phyloP scores from a whole-genome alignment of 108 stramenopile species.

The Cylindrotheca fusiformis region DNA sequence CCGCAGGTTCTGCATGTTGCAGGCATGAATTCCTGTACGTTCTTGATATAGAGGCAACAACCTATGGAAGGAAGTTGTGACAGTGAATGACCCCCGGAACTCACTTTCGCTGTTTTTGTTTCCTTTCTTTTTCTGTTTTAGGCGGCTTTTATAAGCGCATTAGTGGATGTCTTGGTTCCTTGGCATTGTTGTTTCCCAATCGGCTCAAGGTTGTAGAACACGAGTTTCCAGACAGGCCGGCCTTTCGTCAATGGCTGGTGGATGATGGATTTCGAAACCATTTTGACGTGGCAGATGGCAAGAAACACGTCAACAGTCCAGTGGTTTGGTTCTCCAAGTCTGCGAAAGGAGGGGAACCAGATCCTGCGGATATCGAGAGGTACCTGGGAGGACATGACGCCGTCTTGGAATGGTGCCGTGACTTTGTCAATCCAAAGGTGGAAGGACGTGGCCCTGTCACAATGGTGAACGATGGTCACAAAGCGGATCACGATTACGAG shows the following conservation, averaged over 20 bases:
- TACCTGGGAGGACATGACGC: slow-evolving; percentile 88
- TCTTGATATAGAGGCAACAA: neutral
- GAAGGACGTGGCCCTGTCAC: neutral
- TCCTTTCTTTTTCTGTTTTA: slow-evolving; percentile 12
- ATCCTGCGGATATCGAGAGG: slow-evolving; percentile 45
- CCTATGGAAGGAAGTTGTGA: neutral
- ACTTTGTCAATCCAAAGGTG: slow-evolving; percentile 37
- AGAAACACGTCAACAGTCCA: slow-evolving; percentile 54
- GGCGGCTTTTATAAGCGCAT: slow-evolving; percentile 86
- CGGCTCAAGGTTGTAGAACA: slow-evolving; percentile 67
- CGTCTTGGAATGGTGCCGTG: slow-evolving; percentile 70
- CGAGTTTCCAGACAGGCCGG: slow-evolving; percentile 60
- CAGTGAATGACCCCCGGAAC: neutral
- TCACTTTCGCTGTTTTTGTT: neutral
- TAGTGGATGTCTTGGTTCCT: slow-evolving; percentile 60
- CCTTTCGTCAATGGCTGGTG: slow-evolving; percentile 79
- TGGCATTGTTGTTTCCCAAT: slow-evolving; percentile 77
- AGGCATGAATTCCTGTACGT: slow-evolving; percentile 45
- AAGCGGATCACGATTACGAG: slow-evolving; percentile 73
- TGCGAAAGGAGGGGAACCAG: slow-evolving; percentile 13
- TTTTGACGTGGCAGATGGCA: slow-evolving; percentile 35
- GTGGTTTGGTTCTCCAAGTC: slow-evolving; percentile 69
- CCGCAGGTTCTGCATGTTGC: slow-evolving; percentile 50
- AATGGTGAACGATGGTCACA: slow-evolving; percentile 71
- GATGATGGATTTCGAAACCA: slow-evolving; percentile 54